Evolutionary conservation across 306 rosid species (phyloP), one percentile per base, ranked within the genome.

Genomic region (Mucuna pruriens): DNA sequence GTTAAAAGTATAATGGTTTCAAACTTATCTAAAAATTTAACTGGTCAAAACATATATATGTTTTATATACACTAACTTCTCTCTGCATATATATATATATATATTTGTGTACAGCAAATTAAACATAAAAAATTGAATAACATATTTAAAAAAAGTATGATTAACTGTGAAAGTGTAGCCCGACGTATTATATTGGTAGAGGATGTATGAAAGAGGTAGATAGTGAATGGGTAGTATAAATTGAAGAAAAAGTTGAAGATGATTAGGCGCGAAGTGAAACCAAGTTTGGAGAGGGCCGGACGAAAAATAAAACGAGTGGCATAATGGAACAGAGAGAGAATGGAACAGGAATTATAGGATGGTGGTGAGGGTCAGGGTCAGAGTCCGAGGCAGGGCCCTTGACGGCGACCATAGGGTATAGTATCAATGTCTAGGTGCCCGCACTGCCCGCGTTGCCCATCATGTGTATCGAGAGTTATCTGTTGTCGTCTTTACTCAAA

Each of bases 391-490:
- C 51, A 23, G 44, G 68, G 48, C 65, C 78, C 36, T 71, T 85
- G 88, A 85, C 75, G 84, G 76, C 73, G 73, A 85, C 88, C 2
- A 65, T 15, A 77, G 83, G 51, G 52, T 40, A 38, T 81, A 77
- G 86, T 40, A 83, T 82, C 76, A 75, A 82, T 66, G 77, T 84
- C 80, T 84, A 20, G 36, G 66, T 86, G 87, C 89, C 89, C 90
- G 65, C 29, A 23, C 86, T 88, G 87, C 90, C 90, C 90, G 76
- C 34, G 60, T 77, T 79, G 83, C 87, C 89, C 89, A n/a, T 60
- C 75, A 79, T 44, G 45, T 67, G 20, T 46, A 23, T 69, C 5
- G 2, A 38, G 51, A 40, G 34, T 67, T 58, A 15, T 61, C 40
- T 40, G 4, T 16, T 76, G 72, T 82, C 66, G 81, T 55, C 57